Conservation (phyloP, 352 stramenopile genomes). For the Phytophthora cajani region DNA sequence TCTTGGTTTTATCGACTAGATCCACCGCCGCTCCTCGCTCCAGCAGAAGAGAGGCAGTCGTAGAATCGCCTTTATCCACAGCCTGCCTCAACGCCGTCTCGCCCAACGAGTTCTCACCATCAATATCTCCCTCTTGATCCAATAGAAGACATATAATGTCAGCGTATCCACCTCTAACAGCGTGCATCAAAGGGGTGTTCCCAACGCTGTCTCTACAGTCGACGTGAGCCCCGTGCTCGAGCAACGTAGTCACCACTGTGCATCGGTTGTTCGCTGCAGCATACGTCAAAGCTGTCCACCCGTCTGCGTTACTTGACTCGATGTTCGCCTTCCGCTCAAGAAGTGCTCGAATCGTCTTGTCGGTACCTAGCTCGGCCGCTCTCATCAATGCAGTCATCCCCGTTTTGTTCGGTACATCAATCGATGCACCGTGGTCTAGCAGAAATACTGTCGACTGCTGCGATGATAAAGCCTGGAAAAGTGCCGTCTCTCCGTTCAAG, state of each 20-base stretch:
- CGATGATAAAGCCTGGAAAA: neutral
- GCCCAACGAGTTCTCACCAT: neutral
- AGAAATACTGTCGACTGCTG: neutral
- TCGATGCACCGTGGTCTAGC: slow-evolving; percentile 1
- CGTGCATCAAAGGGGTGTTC: slow-evolving; percentile 1
- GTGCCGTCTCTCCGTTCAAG: neutral
- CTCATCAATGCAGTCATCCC: slow-evolving; percentile 2
- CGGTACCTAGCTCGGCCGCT: neutral
- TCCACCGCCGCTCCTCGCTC: neutral
- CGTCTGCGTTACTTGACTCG: neutral
- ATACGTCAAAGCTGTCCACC: slow-evolving; percentile 3
- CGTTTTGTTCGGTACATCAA: neutral
- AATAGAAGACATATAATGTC: neutral
- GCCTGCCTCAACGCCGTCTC: neutral
- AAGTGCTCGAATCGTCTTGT: neutral
- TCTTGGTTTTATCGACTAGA: slow-evolving; percentile 1
- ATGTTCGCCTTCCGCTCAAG: neutral
- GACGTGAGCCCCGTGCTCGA: neutral
- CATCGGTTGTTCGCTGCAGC: neutral
- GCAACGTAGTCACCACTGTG: neutral
- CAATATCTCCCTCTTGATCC: neutral
- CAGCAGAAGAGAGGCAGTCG: neutral
- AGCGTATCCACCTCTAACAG: neutral
- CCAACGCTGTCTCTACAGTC: neutral
- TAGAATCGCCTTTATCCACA: neutral